Percentiles rank a stretch among this genome's conserved stretches.
Evolutionary conservation across 75 land plant genomes (phyloP).

Genomic region (Pinus tabuliformis): DNA sequence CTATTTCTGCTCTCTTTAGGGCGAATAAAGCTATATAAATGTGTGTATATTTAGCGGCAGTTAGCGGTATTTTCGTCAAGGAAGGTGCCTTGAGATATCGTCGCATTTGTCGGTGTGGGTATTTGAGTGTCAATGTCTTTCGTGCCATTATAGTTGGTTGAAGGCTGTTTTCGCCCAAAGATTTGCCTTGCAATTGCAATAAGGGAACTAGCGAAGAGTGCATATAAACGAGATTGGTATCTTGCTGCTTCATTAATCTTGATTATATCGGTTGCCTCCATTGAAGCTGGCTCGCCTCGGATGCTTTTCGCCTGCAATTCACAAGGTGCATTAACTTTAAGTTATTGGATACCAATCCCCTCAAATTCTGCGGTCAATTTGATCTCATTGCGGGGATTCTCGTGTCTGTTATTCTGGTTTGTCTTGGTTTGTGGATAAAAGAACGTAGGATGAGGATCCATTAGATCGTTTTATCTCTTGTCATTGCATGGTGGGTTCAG

Average conservation of each 20-base stretch:
- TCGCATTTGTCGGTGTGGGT: not conserved
- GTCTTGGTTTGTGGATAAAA: not conserved
- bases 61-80: not conserved
- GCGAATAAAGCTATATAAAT: not conserved
- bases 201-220: slow-evolving; percentile 7
- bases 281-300: not conserved
- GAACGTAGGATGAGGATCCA: not conserved
- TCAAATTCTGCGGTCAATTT: not conserved
- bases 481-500: not conserved
- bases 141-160: not conserved
- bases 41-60: not conserved
- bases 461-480: not conserved
- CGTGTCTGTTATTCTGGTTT: not conserved
- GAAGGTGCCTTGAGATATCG: not conserved
- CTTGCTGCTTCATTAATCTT: not conserved
- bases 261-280: not conserved
- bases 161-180: not conserved
- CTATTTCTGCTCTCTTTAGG: not conserved
- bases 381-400: not conserved
- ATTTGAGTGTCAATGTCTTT: slow-evolving; percentile 1
- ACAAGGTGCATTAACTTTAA: not conserved
- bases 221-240: slow-evolving; percentile 1
- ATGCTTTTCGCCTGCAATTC: not conserved
- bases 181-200: slow-evolving; percentile 5
- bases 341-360: not conserved